phyloP scores from a whole-genome alignment of 1,284 basidiomycete genomes.

The Ustilago cynodontis region DNA sequence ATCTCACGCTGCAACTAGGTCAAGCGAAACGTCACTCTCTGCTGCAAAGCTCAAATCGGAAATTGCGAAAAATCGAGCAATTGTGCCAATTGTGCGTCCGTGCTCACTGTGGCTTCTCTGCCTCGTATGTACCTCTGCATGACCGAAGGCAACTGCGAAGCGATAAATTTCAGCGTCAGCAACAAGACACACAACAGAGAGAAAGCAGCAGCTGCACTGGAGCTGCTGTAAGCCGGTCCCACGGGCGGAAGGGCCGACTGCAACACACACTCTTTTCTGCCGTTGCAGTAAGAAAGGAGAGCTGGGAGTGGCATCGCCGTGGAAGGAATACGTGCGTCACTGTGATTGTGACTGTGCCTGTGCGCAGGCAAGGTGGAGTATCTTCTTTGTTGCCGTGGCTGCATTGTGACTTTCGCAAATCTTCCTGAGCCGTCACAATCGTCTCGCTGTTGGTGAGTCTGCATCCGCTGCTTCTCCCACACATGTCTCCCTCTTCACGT shows the following conservation, averaged over 20 bases:
- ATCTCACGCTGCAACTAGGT: not conserved
- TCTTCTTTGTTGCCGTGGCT: not conserved
- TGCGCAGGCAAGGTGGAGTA: constrained; percentile 1
- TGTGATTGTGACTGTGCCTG: constrained; percentile 1
- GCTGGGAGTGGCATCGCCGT: not conserved
- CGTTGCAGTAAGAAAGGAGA: not conserved
- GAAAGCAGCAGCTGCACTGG: constrained; percentile 9
- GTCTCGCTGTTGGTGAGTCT: not conserved
- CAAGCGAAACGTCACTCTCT: not conserved
- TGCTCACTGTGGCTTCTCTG: constrained; percentile 15
- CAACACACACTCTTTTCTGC: not conserved
- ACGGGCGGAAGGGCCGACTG: constrained; percentile 4
- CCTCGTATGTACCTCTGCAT: constrained; percentile 6
- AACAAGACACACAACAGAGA: not conserved
- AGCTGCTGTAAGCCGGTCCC: constrained; percentile 17
- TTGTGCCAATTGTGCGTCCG: constrained; percentile 3
- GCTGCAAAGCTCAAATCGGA: not conserved
- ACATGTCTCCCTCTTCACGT: not conserved
- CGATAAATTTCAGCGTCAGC: constrained; percentile 7
- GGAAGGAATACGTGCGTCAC: not conserved
- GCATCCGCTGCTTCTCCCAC: constrained; percentile 1
- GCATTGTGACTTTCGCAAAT: constrained; percentile 15
- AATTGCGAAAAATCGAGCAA: constrained; percentile 3
- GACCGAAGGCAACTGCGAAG: not conserved
- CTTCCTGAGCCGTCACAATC: constrained; percentile 10